These are phyloP conservation scores for Acacia acuminata DNA, from an alignment of 306 rosid species.

Conservation along the genomic window DNA sequence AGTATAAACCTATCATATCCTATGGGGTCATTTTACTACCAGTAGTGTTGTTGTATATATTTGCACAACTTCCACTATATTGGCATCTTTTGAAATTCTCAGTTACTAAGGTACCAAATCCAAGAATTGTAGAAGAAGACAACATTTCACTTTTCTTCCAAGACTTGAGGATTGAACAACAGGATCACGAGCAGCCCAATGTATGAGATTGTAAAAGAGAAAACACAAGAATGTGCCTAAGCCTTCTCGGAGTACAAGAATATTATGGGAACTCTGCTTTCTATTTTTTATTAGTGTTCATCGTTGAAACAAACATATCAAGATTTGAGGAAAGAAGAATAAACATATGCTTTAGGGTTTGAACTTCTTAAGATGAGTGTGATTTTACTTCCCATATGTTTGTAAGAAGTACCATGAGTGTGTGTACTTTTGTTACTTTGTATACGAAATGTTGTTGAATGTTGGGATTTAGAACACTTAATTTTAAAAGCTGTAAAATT, in stretches of 20 bases:
- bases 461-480: too few species aligned
- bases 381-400: background rate
- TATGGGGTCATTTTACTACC: background rate
- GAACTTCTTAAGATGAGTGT: background rate
- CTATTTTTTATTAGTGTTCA: background rate
- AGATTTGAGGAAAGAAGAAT: background rate
- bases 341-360: background rate
- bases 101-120: background rate
- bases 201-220: background rate
- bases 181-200: background rate
- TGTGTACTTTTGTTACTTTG: too few species aligned
- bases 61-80: background rate
- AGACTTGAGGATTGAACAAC: background rate
- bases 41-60: background rate
- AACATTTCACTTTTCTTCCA: background rate
- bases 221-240: background rate
- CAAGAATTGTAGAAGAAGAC: background rate
- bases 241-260: background rate
- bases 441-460: too few species aligned
- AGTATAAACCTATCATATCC: background rate
- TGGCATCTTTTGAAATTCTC: background rate
- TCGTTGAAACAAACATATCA: background rate
- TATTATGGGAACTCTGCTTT: background rate
- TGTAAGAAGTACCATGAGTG: too few species aligned
- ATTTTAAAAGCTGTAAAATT: too few species aligned